Evolutionary conservation across 1,284 basidiomycete species (phyloP), one percentile per base, ranked within the genome.

Genomic region (Ceratobasidium sp.): DNA sequence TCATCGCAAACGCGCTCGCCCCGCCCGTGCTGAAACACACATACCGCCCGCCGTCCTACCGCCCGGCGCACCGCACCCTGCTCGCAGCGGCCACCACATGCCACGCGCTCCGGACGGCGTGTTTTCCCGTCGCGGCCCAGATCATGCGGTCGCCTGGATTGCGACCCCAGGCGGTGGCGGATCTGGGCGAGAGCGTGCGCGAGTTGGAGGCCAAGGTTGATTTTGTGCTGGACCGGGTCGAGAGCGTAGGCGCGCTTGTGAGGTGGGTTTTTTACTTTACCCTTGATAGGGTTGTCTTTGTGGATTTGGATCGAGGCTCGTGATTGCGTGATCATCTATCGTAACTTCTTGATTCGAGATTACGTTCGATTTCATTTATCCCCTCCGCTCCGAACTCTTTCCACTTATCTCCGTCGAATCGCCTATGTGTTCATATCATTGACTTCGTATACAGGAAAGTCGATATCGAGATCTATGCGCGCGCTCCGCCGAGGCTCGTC

Each of bases 391-490:
- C 56, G 56, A 28, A 26, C 56, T 28, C 18, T 28, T 7, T 5
- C 6, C 18, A 28, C 56, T 60, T 60, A 60, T 60, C 56, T 60
- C 56, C 56, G 56, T 60, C 56, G 46, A n/a, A n/a, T n/a, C n/a
- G n/a, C n/a, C n/a, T n/a, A n/a, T n/a, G n/a, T n/a, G n/a, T n/a
- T n/a, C n/a, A n/a, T n/a, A n/a, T n/a, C n/a, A n/a, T n/a, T n/a
- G n/a, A n/a, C n/a, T n/a, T n/a, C n/a, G n/a, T n/a, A n/a, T n/a
- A n/a, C n/a, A 76, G 73, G 39, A 56, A 49, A 61, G 23, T 76
- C 33, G 73, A 76, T 26, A 58, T 76, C 28, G 73, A 76, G 49
- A 55, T 76, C 7, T 56, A 66, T n/a, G 73, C 73, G 9, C 26
- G 53, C 15, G 73, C 61, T 1, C 64, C 61, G 2, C 4, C 1